Evolutionary conservation across 495 filamentous ascomycete species (phyloP).

Genomic region (Evansstolkia leycettana): DNA sequence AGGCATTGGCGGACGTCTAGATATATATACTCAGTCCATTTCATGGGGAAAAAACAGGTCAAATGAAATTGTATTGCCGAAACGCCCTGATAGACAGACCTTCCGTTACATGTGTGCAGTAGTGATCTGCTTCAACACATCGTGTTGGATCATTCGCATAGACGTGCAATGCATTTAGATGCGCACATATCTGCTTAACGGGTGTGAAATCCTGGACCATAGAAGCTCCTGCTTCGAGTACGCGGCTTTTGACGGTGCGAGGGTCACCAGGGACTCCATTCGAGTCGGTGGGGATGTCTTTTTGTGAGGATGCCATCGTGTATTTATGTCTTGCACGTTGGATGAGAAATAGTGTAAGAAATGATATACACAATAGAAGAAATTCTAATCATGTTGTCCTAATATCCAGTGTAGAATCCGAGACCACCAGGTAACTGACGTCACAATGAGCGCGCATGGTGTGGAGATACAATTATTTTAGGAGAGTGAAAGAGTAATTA

Average conservation of each 20-base stretch:
- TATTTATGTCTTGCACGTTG: not conserved
- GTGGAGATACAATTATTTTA: not conserved
- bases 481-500: too few relatives aligned
- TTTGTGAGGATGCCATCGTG: not conserved
- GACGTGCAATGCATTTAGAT: slow-evolving; percentile 76
- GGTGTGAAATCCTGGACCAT: slow-evolving; percentile 59
- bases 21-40: slow-evolving; percentile 1
- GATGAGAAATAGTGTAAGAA: too few relatives aligned
- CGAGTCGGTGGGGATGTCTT: slow-evolving; percentile 6
- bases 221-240: slow-evolving; percentile 55
- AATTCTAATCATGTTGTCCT: too few relatives aligned
- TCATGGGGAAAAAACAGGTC: too few relatives aligned
- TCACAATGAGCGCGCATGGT: slow-evolving; percentile 10
- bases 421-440: slow-evolving; percentile 4
- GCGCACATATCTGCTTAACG: slow-evolving; percentile 65
- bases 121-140: slow-evolving; percentile 71
- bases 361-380: too few relatives aligned
- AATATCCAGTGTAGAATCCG: too few relatives aligned
- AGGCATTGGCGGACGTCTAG: slow-evolving; percentile 68
- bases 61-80: too few relatives aligned
- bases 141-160: slow-evolving; percentile 58
- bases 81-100: too few relatives aligned
- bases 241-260: slow-evolving; percentile 39
- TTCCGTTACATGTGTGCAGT: slow-evolving; percentile 69
- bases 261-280: slow-evolving; percentile 36